Percentiles rank a stretch among this genome's conserved stretches.
Conservation (phyloP, 371 early-diverging fungal species). For the Rhizopus sp. region DNA sequence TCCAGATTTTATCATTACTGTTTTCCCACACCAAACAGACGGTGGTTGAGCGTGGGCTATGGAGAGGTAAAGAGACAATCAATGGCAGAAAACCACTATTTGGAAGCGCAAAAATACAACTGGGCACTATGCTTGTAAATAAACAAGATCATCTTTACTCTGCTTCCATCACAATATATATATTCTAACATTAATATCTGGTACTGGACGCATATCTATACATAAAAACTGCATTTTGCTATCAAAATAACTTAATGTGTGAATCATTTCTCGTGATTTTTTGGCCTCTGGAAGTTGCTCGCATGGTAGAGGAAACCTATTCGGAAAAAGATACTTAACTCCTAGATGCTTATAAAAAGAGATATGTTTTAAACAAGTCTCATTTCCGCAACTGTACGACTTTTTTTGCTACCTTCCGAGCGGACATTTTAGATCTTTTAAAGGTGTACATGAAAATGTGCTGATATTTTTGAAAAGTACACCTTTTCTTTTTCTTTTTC, state of each 20-base stretch:
- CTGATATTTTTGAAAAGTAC: not conserved
- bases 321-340: too few relatives aligned
- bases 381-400: too few relatives aligned
- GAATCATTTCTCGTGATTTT: too few relatives aligned
- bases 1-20: conserved; percentile 28
- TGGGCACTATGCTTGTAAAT: conserved; percentile 2
- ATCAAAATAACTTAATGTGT: too few relatives aligned
- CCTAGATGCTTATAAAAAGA: too few relatives aligned
- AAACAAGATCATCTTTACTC: conserved; percentile 16
- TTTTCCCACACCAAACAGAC: conserved; percentile 25
- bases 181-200: conserved; percentile 20
- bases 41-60: conserved; percentile 17
- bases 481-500: conserved; percentile 5
- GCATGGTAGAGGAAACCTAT: too few relatives aligned
- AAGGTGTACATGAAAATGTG: not conserved
- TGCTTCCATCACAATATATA: conserved; percentile 14
- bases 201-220: conserved; percentile 11
- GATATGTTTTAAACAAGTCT: too few relatives aligned
- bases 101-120: too few relatives aligned
- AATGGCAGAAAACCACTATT: conserved; percentile 22
- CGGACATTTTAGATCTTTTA: too few relatives aligned
- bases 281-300: too few relatives aligned
- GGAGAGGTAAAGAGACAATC: conserved; percentile 23
- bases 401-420: too few relatives aligned
- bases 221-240: conserved; percentile 1